Evolutionary conservation across 352 stramenopile species (phyloP).

Genomic region (Peronospora belbahrii): DNA sequence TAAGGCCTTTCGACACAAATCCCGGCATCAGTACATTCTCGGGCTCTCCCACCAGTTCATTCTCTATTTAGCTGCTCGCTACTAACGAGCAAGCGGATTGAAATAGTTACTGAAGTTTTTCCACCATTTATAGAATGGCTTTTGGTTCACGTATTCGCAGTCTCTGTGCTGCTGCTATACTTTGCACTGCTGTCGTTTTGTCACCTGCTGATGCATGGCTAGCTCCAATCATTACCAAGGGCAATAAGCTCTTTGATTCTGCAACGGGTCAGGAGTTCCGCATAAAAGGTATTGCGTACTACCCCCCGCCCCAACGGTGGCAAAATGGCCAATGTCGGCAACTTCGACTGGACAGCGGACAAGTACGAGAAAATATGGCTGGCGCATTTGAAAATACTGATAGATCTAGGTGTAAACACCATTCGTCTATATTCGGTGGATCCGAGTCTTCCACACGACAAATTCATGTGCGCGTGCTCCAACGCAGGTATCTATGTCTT

Average conservation of each 20-base stretch:
- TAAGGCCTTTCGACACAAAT: no score
- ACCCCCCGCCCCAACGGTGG: conserved; percentile 58
- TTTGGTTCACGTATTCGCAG: conserved; percentile 11
- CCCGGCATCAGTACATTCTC: no score
- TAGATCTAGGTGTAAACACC: conserved; percentile 58
- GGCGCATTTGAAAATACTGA: conserved; percentile 43
- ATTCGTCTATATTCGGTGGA: conserved; percentile 67
- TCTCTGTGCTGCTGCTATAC: conserved; percentile 8
- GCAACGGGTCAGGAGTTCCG: conserved; percentile 55
- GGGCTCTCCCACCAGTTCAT: neutral
- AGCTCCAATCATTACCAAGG: conserved; percentile 44
- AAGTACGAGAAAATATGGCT: conserved; percentile 51
- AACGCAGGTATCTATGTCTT: conserved; percentile 73
- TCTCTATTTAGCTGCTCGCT: neutral
- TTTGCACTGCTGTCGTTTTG: conserved; percentile 4
- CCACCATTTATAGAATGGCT: no score
- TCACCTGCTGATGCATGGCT: conserved; percentile 30
- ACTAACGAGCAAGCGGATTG: neutral
- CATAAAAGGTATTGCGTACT: conserved; percentile 74
- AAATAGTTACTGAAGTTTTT: neutral
- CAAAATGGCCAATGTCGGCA: conserved; percentile 37
- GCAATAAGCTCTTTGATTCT: conserved; percentile 86
- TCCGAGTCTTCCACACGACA: conserved; percentile 56
- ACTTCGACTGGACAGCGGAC: conserved; percentile 66
- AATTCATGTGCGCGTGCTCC: conserved; percentile 74